Base-by-base conservation (phyloP, 129 eudicot species). In the Solidago caesia region DNA sequence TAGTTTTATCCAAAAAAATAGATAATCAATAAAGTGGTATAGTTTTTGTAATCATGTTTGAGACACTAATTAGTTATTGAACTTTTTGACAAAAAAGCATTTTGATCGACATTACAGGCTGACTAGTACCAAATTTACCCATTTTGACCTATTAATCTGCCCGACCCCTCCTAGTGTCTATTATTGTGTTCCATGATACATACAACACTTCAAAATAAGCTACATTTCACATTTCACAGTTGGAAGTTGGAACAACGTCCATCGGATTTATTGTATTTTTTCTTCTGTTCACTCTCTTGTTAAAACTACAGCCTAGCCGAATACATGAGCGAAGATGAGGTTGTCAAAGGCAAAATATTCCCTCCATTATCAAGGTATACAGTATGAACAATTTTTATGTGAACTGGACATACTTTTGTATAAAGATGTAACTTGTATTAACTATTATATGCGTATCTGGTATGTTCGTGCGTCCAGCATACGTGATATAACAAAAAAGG, bases 301-400 rank as follows among this genome's bases (percentile, higher is more conserved):
- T n/a, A 71, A 70, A 70, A 44, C 42, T 63, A 44, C 87, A 93
- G 98, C 79, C 90, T 93, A 70, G 97, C 98, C 73, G 96, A 82
- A 74, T 93, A 79, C 72, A 93, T 93, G 91, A 88, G 89, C 0
- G 97, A 90, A 43, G 93, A 90, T 65, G 98, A 93, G 73, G 98
- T 93, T 67, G 80, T 83, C 52, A 79, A 82, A 49, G 98, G 98
- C 71, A 72, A 88, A 44, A 88, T 93, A 74, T 93, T 86, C 82
- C 98, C 98, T 53, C 82, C 91, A 72, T 88, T 85, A 77, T 93
- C 97, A 78, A 88, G 96, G 98, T 89, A 58, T 48, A 16, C 39
- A 16, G 11, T 60, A 66, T 65, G 25, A 55, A 27, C 6, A 52
- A 42, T 64, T 8, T 39, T 60, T 66, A 10, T 12, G 8, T 21